Conservation (phyloP, 768 basidiomycete genomes). For the Rossbeevera mucosa region DNA sequence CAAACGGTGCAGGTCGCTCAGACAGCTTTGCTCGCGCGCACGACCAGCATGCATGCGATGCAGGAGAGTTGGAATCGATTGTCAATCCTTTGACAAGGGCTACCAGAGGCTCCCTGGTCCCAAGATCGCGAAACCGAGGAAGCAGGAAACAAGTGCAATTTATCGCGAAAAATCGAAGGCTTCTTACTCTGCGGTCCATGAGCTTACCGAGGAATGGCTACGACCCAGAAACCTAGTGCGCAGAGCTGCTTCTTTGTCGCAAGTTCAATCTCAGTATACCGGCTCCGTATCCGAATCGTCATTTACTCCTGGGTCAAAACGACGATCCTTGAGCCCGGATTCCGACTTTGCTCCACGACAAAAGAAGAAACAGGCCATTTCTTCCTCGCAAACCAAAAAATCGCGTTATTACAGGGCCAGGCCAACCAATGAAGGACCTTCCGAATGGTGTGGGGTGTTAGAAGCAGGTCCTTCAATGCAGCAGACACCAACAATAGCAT, state of each 20-base stretch:
- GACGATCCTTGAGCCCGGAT: conserved; percentile 17
- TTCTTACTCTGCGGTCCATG: not conserved
- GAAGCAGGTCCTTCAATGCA: not conserved
- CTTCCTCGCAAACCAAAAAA: not conserved
- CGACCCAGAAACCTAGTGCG: not conserved
- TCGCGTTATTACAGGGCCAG: not conserved
- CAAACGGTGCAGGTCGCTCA: conserved; percentile 8
- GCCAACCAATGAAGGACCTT: not conserved
- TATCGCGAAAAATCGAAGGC: not conserved
- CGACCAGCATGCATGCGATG: conserved; percentile 26
- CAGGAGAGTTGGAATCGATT: conserved; percentile 1
- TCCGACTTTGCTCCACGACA: not conserved
- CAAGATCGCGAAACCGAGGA: conserved; percentile 5
- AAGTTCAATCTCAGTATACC: not conserved
- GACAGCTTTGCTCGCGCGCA: conserved; percentile 24
- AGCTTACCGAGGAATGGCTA: not conserved
- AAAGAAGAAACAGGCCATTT: conserved; percentile 9
- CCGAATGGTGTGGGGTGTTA: not conserved
- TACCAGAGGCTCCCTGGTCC: conserved; percentile 27
- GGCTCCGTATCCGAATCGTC: not conserved
- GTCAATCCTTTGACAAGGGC: not conserved
- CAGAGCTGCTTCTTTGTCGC: not conserved
- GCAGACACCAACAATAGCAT: not conserved
- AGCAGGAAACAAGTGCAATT: not conserved
- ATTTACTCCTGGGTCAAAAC: not conserved